Evolutionary conservation across 2,329 filamentous ascomycete genomes (phyloP).

Genomic region (Elsinoe batatas): DNA sequence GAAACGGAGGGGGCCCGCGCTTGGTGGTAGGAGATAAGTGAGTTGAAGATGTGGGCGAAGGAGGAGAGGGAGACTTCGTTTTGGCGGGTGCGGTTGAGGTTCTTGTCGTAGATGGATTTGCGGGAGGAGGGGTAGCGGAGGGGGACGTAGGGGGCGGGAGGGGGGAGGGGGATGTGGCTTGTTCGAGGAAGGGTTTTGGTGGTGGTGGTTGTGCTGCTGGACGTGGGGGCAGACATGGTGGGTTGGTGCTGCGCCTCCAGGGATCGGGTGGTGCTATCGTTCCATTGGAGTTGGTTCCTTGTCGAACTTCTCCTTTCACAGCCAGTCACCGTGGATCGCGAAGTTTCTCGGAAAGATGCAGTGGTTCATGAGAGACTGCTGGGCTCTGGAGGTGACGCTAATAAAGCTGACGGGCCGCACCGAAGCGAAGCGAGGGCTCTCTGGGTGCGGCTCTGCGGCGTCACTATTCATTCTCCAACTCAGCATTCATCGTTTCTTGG

Average conservation of each 20-base stretch:
- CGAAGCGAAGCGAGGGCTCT: too few species aligned
- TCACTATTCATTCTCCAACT: too few species aligned
- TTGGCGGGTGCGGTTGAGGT: constrained; percentile 80
- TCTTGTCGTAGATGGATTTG: constrained; percentile 96
- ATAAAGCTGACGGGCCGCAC: too few species aligned
- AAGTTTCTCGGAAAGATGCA: too few species aligned
- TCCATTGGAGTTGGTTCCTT: background rate
- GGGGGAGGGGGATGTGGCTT: constrained; percentile 21
- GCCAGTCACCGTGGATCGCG: too few species aligned
- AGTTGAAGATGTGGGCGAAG: constrained; percentile 91
- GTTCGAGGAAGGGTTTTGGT: constrained; percentile 6
- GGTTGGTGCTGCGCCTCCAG: background rate
- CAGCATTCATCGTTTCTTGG: too few species aligned
- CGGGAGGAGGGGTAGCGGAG: constrained; percentile 84
- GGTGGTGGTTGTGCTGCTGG: background rate
- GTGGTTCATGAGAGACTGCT: too few species aligned
- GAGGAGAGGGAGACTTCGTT: constrained; percentile 84
- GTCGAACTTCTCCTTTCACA: background rate
- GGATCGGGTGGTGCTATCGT: background rate
- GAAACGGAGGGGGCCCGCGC: constrained; percentile 81
- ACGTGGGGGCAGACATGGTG: background rate
- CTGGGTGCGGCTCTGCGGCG: too few species aligned
- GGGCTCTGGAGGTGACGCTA: too few species aligned
- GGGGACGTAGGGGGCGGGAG: constrained; percentile 36
- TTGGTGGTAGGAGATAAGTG: constrained; percentile 95